Percentiles rank a stretch among this genome's conserved stretches.
phyloP scores from a whole-genome alignment of 2,329 filamentous ascomycete genomes.

The Lachnellula hyalina region DNA sequence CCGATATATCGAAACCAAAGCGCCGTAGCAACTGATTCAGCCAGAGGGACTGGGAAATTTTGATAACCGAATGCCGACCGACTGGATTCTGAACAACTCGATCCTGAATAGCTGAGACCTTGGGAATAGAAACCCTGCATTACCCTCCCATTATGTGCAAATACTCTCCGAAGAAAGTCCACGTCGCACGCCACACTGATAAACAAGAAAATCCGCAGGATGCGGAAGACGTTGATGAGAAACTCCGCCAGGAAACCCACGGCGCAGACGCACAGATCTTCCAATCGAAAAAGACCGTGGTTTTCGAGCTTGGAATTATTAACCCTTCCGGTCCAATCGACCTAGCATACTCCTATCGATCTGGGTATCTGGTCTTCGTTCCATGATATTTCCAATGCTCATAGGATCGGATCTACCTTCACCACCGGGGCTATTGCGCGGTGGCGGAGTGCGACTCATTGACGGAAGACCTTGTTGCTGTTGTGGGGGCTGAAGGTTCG shows the following conservation, averaged over 20 bases:
- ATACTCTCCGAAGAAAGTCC: too few relatives aligned
- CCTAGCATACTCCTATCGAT: slow-evolving; percentile 31
- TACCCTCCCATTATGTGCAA: too few relatives aligned
- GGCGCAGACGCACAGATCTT: neutral
- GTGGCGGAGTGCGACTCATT: slow-evolving; percentile 28
- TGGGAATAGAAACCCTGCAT: too few relatives aligned
- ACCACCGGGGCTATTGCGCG: slow-evolving; percentile 25
- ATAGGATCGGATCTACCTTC: slow-evolving; percentile 28
- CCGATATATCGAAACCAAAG: too few relatives aligned
- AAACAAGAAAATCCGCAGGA: too few relatives aligned
- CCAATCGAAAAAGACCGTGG: neutral
- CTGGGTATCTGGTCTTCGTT: slow-evolving; percentile 27
- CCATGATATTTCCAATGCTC: slow-evolving; percentile 31
- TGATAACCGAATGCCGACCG: too few relatives aligned
- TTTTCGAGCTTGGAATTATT: slow-evolving; percentile 8
- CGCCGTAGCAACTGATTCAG: too few relatives aligned
- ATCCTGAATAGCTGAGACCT: too few relatives aligned
- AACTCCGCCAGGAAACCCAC: neutral
- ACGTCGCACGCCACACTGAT: too few relatives aligned
- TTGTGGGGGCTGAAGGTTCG: slow-evolving; percentile 24
- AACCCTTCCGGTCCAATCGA: slow-evolving; percentile 24
- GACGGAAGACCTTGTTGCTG: slow-evolving; percentile 20
- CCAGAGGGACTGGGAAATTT: too few relatives aligned
- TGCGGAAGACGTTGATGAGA: too few relatives aligned
- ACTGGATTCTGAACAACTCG: too few relatives aligned